Base-by-base conservation (phyloP, 2,329 filamentous ascomycete genomes). In the Ceratocystis cubensis region DNA sequence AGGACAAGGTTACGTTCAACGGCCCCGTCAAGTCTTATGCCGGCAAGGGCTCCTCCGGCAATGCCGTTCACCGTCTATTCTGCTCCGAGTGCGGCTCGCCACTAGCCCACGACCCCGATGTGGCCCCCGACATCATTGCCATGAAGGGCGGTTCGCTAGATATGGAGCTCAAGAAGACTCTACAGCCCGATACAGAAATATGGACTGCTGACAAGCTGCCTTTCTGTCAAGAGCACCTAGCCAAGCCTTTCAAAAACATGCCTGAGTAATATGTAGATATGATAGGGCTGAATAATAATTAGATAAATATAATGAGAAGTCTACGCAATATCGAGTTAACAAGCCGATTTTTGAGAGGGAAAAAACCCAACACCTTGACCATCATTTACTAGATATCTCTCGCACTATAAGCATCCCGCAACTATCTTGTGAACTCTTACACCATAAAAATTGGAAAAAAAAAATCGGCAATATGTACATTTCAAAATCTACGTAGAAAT, bases 171-270 rank as follows among this genome's bases (percentile, higher is more conserved):
- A 87, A 87, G 83, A 84, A 86, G 81, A 81, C 74, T 46, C 77
- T 88, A 70, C 86, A 88, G 80, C 85, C 85, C 66, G 81, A 85
- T 71, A 85, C 83, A 70, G 85, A 88, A 77, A 88, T 88, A 76
- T 88, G 85, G 85, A 86, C 84, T 63, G 81, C 78, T 69, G 75
- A 82, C 77, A 88, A 88, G 80, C 80, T 88, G 70, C 85, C 85
- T 17, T 88, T 88, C 78, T 86, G 85, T 78, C 79, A 83, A 78
- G 85, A 88, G 78, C 75, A 81, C 70, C 78, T 88, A 69, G 82
- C 78, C 63, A 82, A 87, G 74, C 78, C 84, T 2, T 87, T 87
- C 74, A 74, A 80, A 72, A 76, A 85, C 74, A 87, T 88, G 84
- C 84, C 84, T 13, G 73, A 83, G 73, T 84, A 80, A 74, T 20